Conservation (phyloP, 2,329 filamentous ascomycete genomes). For the Venturia carpophila region DNA sequence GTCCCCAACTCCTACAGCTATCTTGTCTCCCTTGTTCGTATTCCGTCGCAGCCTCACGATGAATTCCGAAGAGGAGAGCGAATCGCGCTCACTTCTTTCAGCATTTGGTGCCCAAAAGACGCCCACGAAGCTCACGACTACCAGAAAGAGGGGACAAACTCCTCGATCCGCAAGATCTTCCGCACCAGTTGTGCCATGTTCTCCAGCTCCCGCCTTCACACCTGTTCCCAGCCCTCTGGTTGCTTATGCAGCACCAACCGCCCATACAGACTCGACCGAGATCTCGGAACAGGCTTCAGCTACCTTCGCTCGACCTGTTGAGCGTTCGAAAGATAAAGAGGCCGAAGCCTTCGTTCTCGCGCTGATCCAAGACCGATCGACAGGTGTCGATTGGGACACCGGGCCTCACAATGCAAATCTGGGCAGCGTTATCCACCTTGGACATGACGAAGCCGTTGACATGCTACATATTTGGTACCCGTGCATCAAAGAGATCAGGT, state of each 20-base stretch:
- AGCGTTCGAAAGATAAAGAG: background rate
- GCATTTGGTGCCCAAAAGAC: background rate
- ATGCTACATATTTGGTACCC: background rate
- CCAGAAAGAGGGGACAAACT: background rate
- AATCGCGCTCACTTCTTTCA: background rate
- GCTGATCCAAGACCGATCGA: background rate
- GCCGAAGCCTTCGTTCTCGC: background rate
- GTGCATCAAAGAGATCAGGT: background rate
- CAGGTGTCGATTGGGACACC: background rate
- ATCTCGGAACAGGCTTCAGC: background rate
- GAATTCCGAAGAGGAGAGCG: background rate
- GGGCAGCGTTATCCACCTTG: background rate
- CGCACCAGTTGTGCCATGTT: background rate
- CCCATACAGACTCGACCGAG: background rate
- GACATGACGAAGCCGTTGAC: background rate
- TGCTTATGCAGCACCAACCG: background rate
- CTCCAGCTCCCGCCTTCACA: background rate
- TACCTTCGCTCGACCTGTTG: background rate
- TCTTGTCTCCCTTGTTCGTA: background rate
- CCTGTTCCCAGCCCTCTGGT: background rate
- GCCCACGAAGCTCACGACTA: background rate
- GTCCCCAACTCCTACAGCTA: background rate
- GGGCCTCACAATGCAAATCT: background rate
- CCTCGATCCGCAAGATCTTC: background rate
- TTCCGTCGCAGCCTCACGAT: background rate